Conservation (phyloP, 1,284 basidiomycete species). For the Leccinum subspadiceum region DNA sequence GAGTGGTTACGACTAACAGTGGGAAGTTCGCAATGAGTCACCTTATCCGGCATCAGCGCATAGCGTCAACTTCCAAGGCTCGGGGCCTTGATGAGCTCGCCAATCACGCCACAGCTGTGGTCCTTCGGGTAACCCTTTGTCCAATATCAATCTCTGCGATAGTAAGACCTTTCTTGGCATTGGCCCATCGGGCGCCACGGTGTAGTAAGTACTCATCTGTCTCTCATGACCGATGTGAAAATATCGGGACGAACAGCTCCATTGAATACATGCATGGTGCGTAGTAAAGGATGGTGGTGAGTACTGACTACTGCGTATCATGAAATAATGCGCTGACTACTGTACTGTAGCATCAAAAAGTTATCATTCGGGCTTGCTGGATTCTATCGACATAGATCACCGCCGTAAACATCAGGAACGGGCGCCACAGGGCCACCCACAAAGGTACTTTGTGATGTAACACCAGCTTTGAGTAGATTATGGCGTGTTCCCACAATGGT, state of each 20-base stretch:
- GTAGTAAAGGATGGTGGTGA: background rate
- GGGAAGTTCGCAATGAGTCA: background rate
- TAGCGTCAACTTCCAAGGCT: background rate
- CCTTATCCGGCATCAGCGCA: background rate
- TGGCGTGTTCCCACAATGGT: background rate
- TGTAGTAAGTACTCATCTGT: background rate
- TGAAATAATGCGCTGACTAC: background rate
- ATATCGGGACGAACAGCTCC: background rate
- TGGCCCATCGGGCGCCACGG: background rate
- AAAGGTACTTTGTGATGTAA: conserved; percentile 1
- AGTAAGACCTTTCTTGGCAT: background rate
- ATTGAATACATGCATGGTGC: background rate
- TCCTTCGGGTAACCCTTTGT: background rate
- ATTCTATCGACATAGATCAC: background rate
- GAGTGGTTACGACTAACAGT: background rate
- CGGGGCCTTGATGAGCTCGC: background rate
- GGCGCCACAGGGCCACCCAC: background rate
- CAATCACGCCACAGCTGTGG: background rate
- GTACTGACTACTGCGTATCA: background rate
- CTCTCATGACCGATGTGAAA: background rate
- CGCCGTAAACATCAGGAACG: background rate
- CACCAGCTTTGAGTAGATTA: background rate
- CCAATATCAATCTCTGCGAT: background rate
- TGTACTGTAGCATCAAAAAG: background rate
- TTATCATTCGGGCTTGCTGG: background rate